Evolutionary conservation across 257 asterid genomes (phyloP), one percentile per base, ranked within the genome.

Genomic region (Hygrophila difformis): DNA sequence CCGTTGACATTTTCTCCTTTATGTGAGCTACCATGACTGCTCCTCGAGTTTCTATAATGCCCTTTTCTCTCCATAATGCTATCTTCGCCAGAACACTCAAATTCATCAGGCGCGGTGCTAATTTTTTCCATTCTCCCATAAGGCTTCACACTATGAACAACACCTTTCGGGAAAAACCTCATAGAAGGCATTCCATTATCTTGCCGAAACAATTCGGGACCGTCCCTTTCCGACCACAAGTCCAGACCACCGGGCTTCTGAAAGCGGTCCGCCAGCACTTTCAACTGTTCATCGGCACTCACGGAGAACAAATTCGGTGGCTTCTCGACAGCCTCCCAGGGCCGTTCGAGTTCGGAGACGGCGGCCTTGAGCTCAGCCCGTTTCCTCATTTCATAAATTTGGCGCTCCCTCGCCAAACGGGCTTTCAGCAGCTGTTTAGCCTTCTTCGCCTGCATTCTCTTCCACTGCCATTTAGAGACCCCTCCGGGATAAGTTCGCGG

Each of bases 381-480:
- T 44, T 91, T 91, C 39, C 94, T 62, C 99, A 91, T 82, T 59
- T 86, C 99, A 54, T 91, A 91, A 12, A 91, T 91, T 49, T 86
- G 93, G 12, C 99, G 93, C 11, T 86, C 99, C 1, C 95, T 76
- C 44, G 84, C 80, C 62, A 91, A 61, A 16, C 96, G 92, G 24
- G 99, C 96, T 56, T 78, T 75, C 6, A 91, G 84, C 37, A 82
- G 84, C 70, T 91, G 96, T 60, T 86, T 86, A 1, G 94, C 47
- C 60, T 91, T 91, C 55, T 82, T 91, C 4, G 76, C 77, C 71
- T 86, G 99, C 99, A 86, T 91, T 35, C 92, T 65, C 62, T 91
- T 86, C 99, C 99, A 86, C 62, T 91, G 94, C 99, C 99, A 91
- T 58, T 91, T 86, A 4, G 99, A 80, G 17, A 91, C 99, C 1